Evolutionary conservation across 2,329 filamentous ascomycete species (phyloP), one percentile per base, ranked within the genome.

Genomic region (Aspergillus terreus): DNA sequence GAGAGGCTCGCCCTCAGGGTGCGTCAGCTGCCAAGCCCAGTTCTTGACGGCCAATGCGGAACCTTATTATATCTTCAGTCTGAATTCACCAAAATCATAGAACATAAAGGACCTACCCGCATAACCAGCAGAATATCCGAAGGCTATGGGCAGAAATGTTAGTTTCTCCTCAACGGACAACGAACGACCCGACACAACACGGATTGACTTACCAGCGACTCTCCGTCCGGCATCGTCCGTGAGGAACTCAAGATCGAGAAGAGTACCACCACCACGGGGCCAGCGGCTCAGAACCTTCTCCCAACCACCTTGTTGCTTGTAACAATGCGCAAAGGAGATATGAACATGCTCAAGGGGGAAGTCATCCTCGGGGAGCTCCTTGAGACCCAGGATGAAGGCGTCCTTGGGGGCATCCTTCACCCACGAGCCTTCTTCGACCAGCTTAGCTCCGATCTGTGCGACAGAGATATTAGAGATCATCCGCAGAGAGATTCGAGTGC

Each of bases 211-310:
- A 70, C 67, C 70, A 58, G 71, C 72, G 51, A 74, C 71, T 55
- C 72, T 66, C 82, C 87, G 78, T 35, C 88, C 88, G 27, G 76
- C 79, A 57, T 85, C 82, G 60, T 95, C 87, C 36, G 83, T 82
- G 35, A 96, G 78, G 69, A 96, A 96, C 69, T 96, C 92, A 35
- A 96, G 81, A 64, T 96, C 92, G 53, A 91, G 82, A 12, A 96
- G 82, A 0, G 82, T 86, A 60, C 90, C 89, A 49, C 84, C 83
- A 52, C 89, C 90, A 21, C 83, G 81, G 25, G 87, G 81, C 71
- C 91, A 96, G 50, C 92, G 82, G 51, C 84, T 79, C n/a, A 96
- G 82, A 5, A 90, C 88, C 40, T 82, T 80, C 52, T 89, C 83
- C 89, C 90, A 96, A 25, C 86, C 87, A 25, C 75, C 82, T 73